Conservation (phyloP, 2,329 filamentous ascomycete genomes). For the Dactylonectria estremocensis region DNA sequence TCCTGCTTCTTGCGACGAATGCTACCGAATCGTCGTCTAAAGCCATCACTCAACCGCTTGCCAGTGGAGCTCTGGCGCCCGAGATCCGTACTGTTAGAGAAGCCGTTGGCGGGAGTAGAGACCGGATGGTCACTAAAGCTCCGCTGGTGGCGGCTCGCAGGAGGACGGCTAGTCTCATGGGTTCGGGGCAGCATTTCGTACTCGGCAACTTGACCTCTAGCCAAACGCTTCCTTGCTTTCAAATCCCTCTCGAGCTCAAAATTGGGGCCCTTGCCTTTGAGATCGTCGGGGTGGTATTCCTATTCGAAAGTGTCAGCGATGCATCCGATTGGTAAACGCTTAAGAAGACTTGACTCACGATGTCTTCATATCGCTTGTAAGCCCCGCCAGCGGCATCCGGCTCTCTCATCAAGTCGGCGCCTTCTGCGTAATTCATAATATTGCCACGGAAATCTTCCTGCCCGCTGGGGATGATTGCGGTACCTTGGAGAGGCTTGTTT, state of each 20-base stretch:
- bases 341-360: slow-evolving; percentile 68
- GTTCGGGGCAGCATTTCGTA: slow-evolving; percentile 66
- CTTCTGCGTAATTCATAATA: slow-evolving; percentile 85
- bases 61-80: slow-evolving; percentile 60
- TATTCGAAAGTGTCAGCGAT: slow-evolving; percentile 48
- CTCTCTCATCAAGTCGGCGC: slow-evolving; percentile 88
- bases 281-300: slow-evolving; percentile 81
- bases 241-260: slow-evolving; percentile 79
- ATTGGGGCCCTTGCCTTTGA: slow-evolving; percentile 85
- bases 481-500: slow-evolving; percentile 87
- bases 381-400: slow-evolving; percentile 77
- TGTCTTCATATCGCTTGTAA: slow-evolving; percentile 81
- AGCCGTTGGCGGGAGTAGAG: slow-evolving; percentile 42
- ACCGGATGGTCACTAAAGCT: slow-evolving; percentile 60
- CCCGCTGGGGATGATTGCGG: slow-evolving; percentile 83
- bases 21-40: slow-evolving; percentile 70
- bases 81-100: slow-evolving; percentile 47
- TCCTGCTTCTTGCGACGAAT: slow-evolving; percentile 61
- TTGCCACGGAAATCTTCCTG: slow-evolving; percentile 77
- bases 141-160: slow-evolving; percentile 58
- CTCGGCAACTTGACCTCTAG: slow-evolving; percentile 53
- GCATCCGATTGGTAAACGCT: not conserved
- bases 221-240: slow-evolving; percentile 68
- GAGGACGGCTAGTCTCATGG: slow-evolving; percentile 38
- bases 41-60: slow-evolving; percentile 63